Percentiles rank a stretch among this genome's conserved stretches.
These are phyloP conservation scores for Lotus japonicus DNA, from an alignment of 306 rosid species.

Conservation along the genomic window DNA sequence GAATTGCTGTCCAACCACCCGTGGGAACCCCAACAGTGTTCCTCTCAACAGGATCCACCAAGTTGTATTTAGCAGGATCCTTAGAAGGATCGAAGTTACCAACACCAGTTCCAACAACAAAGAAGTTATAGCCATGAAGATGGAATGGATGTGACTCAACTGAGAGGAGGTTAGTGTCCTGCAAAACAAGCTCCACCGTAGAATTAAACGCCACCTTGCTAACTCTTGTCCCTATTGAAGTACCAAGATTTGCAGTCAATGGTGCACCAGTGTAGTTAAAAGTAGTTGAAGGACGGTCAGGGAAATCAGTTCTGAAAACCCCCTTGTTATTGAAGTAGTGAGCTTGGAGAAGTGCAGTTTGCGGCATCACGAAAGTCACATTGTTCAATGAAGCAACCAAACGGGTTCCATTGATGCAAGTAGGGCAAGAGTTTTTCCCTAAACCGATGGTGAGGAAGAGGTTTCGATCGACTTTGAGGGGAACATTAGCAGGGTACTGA, in stretches of 20 bases:
- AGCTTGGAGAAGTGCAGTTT: constrained; percentile 74
- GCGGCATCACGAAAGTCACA: constrained; percentile 71
- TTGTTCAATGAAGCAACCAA: constrained; percentile 79
- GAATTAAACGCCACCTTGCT: constrained; percentile 68
- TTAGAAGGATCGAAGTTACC: constrained; percentile 72
- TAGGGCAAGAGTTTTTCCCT: constrained; percentile 54
- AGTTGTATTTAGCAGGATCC: constrained; percentile 64
- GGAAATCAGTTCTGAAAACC: constrained; percentile 69
- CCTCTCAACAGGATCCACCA: constrained; percentile 85
- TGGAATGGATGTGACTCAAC: constrained; percentile 89
- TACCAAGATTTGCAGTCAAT: constrained; percentile 48
- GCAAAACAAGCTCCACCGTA: constrained; percentile 67
- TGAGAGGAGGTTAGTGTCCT: constrained; percentile 75
- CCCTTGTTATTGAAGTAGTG: constrained; percentile 62
- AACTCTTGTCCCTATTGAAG: constrained; percentile 55
- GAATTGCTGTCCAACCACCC: constrained; percentile 87
- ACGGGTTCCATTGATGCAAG: constrained; percentile 67
- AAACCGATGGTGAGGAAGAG: constrained; percentile 69
- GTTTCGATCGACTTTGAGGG: constrained; percentile 61
- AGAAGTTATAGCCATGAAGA: constrained; percentile 48
- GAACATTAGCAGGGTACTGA: constrained; percentile 68
- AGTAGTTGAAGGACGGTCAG: constrained; percentile 48
- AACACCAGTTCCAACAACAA: constrained; percentile 73
- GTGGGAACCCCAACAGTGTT: constrained; percentile 85
- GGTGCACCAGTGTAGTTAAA: constrained; percentile 79